Percentiles rank a stretch among this genome's conserved stretches.
phyloP scores from a whole-genome alignment of 2,329 filamentous ascomycete genomes.

The Pseudogymnoascus sp. region DNA sequence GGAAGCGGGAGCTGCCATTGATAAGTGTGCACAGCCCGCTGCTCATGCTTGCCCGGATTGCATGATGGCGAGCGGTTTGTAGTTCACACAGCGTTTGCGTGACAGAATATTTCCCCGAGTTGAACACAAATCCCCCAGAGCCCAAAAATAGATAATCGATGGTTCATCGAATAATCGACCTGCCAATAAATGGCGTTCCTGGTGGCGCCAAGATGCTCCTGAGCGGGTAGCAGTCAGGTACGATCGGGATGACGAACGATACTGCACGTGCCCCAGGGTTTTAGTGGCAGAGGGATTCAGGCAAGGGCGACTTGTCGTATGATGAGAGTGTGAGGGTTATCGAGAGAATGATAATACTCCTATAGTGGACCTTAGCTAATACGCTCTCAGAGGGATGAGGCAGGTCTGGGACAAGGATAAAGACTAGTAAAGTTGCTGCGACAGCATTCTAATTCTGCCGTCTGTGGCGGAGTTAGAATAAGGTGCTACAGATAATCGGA shows the following conservation, averaged over 20 bases:
- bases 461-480: neutral
- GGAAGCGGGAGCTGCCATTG: neutral
- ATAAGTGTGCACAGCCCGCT: neutral
- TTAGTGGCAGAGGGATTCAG: neutral
- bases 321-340: neutral
- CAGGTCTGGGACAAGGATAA: neutral
- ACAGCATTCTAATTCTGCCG: neutral
- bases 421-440: neutral
- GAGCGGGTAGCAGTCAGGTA: neutral
- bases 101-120: neutral
- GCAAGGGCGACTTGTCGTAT: neutral
- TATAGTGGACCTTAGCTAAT: neutral
- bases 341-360: neutral
- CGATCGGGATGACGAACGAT: slow-evolving; percentile 1
- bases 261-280: neutral
- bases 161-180: neutral
- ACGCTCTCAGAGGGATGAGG: neutral
- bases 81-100: neutral
- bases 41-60: neutral
- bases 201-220: neutral
- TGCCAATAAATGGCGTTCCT: neutral
- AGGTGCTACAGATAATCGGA: neutral
- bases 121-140: neutral
- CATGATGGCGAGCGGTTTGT: neutral
- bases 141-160: neutral